Percentiles rank a stretch among this genome's conserved stretches.
These are phyloP conservation scores for Hibiscus syriacus DNA, from an alignment of 345 rosid species.

Conservation along the genomic window DNA sequence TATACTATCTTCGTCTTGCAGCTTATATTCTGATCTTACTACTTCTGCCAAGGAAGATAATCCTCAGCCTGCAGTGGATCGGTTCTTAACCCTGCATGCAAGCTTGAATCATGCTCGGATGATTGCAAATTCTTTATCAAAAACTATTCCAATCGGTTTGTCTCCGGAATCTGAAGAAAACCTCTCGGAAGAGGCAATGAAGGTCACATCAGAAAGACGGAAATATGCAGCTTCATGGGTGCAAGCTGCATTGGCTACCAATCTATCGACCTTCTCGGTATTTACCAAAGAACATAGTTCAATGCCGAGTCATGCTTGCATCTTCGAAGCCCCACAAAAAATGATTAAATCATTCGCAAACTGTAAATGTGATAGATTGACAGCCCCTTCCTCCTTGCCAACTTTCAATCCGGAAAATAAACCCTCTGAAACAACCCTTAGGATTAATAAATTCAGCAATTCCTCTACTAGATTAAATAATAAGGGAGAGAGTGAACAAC, in stretches of 20 bases:
- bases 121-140: constrained; percentile 58
- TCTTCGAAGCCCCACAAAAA: too few species aligned
- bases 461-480: too few species aligned
- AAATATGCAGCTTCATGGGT: constrained; percentile 79
- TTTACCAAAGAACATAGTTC: constrained; percentile 40
- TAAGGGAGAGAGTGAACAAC: too few species aligned
- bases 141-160: constrained; percentile 30
- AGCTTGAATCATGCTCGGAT: constrained; percentile 44
- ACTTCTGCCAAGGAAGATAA: constrained; percentile 76
- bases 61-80: constrained; percentile 84
- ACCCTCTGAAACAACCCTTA: too few species aligned
- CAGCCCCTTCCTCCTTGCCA: too few species aligned
- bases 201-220: constrained; percentile 48
- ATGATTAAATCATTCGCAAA: too few species aligned
- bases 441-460: too few species aligned
- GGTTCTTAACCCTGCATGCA: constrained; percentile 68
- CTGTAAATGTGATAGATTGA: too few species aligned
- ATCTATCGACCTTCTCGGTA: constrained; percentile 67
- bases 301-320: not conserved
- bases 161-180: constrained; percentile 48
- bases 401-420: too few species aligned
- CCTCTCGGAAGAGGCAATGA: constrained; percentile 62
- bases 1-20: constrained; percentile 25
- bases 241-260: constrained; percentile 80
- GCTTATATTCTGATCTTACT: constrained; percentile 63